Evolutionary conservation across 208 protist species (phyloP).

Genomic region (Trypanosoma platydactyli): DNA sequence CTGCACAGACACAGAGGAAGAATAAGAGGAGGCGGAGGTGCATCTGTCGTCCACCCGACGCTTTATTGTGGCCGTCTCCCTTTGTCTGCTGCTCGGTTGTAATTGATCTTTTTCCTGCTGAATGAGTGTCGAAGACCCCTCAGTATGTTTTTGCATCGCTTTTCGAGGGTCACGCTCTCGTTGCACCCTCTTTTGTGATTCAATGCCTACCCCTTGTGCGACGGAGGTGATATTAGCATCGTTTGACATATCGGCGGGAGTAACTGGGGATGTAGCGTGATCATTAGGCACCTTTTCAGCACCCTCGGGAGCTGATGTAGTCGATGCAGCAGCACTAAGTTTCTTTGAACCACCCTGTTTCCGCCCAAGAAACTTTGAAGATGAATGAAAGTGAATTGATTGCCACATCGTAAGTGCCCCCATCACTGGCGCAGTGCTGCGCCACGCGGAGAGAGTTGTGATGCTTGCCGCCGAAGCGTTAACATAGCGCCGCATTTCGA

Average conservation of each 20-base stretch:
- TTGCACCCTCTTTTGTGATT: neutral
- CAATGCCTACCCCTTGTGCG: too few species aligned
- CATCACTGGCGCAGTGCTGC: neutral
- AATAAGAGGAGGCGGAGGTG: neutral
- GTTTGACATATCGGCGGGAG: neutral
- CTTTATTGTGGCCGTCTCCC: too few species aligned
- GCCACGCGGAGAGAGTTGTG: neutral
- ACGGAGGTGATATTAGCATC: too few species aligned
- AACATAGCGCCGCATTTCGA: conserved; percentile 17
- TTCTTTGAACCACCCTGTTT: conserved; percentile 17
- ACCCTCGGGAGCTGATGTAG: neutral
- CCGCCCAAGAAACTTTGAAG: conserved; percentile 19
- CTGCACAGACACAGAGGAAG: neutral
- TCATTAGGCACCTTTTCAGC: neutral
- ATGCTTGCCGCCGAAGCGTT: neutral
- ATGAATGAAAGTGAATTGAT: conserved; percentile 10
- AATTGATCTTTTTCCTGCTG: neutral
- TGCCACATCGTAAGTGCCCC: conserved; percentile 1
- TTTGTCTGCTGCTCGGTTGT: neutral
- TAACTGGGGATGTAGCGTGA: neutral
- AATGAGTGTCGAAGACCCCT: neutral
- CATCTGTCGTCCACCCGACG: neutral
- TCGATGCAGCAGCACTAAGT: neutral
- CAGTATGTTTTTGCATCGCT: neutral
- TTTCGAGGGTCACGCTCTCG: neutral